A percentile compares a stretch with the other conserved stretches of the same genome.
phyloP scores from a whole-genome alignment of 306 rosid genomes.

The Inga leiocalycina region DNA sequence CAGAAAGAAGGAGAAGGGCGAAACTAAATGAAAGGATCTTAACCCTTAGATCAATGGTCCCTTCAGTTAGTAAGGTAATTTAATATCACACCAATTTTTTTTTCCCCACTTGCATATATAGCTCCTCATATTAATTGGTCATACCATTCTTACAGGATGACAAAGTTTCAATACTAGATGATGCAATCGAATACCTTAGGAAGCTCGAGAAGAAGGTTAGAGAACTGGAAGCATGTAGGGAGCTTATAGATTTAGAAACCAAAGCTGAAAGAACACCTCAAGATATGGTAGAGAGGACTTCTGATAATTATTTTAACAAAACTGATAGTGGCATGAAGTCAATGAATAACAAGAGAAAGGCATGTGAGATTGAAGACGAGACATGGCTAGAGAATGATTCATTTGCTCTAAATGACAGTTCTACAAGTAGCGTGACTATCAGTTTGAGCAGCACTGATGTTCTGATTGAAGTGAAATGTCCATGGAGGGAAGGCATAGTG shows the following conservation, averaged over 20 bases:
- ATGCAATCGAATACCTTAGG: conserved; percentile 71
- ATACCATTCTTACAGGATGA: conserved; percentile 63
- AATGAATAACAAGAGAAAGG: conserved; percentile 70
- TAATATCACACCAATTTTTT: conserved; percentile 8
- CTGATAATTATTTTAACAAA: conserved; percentile 62
- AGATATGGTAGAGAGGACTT: conserved; percentile 64
- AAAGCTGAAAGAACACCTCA: conserved; percentile 54
- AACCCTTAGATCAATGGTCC: conserved; percentile 69
- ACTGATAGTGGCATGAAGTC: conserved; percentile 49
- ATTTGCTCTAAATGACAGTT: conserved; percentile 33
- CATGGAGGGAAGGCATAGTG: conserved; percentile 57
- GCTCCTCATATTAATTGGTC: conserved; percentile 17
- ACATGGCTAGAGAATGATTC: conserved; percentile 41
- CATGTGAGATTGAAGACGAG: conserved; percentile 47
- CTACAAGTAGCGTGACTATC: conserved; percentile 46
- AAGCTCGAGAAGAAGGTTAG: conserved; percentile 74
- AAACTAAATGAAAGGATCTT: conserved; percentile 74
- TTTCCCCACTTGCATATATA: background rate
- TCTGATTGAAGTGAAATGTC: conserved; percentile 60
- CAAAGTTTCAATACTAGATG: conserved; percentile 79
- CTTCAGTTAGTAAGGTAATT: conserved; percentile 75
- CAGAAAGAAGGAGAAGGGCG: conserved; percentile 75
- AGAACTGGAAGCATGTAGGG: conserved; percentile 60
- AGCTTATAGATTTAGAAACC: conserved; percentile 41
- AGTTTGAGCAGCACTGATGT: conserved; percentile 47